Base-by-base conservation (phyloP, 805 yeast genomes). In the Cyberlindnera japonica region DNA sequence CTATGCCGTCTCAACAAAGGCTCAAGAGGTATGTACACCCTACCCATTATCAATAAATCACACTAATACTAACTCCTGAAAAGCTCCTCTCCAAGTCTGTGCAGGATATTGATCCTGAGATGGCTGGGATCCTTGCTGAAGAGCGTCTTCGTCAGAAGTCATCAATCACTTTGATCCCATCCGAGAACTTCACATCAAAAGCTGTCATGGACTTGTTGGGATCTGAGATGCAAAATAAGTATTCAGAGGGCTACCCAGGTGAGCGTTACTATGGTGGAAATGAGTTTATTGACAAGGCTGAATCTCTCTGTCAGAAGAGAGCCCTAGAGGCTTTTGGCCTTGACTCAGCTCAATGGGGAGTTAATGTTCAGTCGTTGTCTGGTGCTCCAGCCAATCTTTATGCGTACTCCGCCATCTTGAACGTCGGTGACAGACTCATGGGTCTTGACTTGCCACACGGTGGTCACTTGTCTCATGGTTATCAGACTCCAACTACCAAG, bases 241-340 rank as follows among this genome's bases (percentile, higher is more conserved):
- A 93, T 72, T 89, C 97, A 28, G 99, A 93, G 71, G 99, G 99
- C 49, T 91, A 93, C 71, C 99, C 99, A 45, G 98, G 98, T 53
- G 97, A 95, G 49, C 82, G 99, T 68, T 93, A 93, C 75, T 93
- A 93, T 65, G 99, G 99, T 67, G 98, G 98, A 64, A 93, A 93
- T 67, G 95, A 93, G 75, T 83, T 83, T 69, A 93, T 93, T 52
- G 99, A 93, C 72, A 81, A 85, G 66, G 88, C 90, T 63, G 99
- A 93, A 72, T 65, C 77, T 23, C 71, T 93, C 58, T 93, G 99
- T 69, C 98, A 90, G 72, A 74, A 80, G 55, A 77, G 99, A 66
- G 99, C 98, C 34, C 71, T 91, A 45, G 77, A 83, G 55, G 89
- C 95, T 10, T 91, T 88, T 65, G 67, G 71, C 44, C 67, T 90